Evolutionary conservation across 768 basidiomycete species (phyloP).

Genomic region (Russula olivacea): DNA sequence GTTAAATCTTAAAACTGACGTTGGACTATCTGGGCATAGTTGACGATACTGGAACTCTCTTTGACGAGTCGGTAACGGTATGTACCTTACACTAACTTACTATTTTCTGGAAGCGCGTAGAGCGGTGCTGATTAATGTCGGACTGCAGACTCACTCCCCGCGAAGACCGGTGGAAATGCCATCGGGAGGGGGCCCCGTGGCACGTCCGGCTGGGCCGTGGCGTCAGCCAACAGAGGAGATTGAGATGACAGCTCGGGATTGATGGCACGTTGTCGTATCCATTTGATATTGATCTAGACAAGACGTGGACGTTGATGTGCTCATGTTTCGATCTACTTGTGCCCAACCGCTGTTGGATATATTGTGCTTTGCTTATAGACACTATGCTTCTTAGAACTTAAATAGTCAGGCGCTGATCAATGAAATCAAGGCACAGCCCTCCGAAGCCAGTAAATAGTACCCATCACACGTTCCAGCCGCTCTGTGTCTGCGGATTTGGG

Average conservation of each 20-base stretch:
- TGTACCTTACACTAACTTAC: not conserved
- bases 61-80: conserved; percentile 36
- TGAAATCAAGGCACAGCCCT: conserved; percentile 15
- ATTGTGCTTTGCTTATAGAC: not conserved
- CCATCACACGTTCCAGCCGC: conserved; percentile 33
- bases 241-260: conserved; percentile 26
- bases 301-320: too few relatives aligned
- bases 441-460: not conserved
- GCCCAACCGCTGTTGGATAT: not conserved
- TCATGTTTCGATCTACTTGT: conserved; percentile 17
- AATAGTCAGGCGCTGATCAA: conserved; percentile 6
- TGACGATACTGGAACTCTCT: conserved; percentile 41
- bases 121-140: conserved; percentile 20
- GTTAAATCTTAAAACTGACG: not conserved
- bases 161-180: conserved; percentile 15
- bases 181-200: not conserved
- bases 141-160: conserved; percentile 17
- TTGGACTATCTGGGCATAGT: conserved; percentile 28
- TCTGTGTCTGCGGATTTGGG: conserved; percentile 27
- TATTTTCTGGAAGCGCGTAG: not conserved
- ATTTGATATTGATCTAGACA: conserved; percentile 6
- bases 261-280: too few relatives aligned
- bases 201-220: conserved; percentile 1
- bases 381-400: not conserved
- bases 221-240: conserved; percentile 27